Base-by-base conservation (phyloP, 2,329 filamentous ascomycete species). In the Pseudogymnoascus sp. region DNA sequence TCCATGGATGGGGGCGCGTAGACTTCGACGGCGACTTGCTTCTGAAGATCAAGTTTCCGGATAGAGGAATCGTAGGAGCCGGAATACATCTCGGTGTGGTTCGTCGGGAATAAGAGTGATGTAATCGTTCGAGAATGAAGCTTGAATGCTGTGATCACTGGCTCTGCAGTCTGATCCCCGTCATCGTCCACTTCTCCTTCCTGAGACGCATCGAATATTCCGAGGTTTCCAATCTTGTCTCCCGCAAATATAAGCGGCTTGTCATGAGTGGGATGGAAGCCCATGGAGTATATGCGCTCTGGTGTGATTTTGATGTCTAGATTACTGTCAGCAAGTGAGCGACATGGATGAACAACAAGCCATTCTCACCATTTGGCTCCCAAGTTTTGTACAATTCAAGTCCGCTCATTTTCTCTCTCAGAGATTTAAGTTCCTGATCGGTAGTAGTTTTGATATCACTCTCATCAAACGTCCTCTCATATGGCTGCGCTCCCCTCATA, bases 1-100 rank as follows among this genome's bases (percentile, higher is more conserved):
- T 84, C 79, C 0, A 82, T 78, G 65, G 89, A 87, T 0, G 80
- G 74, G 0, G 92, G 92, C 0, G 89, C 91, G 74, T 90, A 97
- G 0, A 93, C 80, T 71, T 97, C 90, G 0, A 89, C 81, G 0
- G 92, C 92, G 1, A 90, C 81, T 1, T 89, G 90, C 70, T 91
- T 92, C 36, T 85, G 82, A 0, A 99, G 79, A 71, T 99, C 93
- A 17, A 97, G 81, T 64, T 90, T 91, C 3, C 94, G 85, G 62
- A 99, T 91, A 0, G 91, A 92, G 0, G 91, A 94, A 74, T 99
- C 94, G 73, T 99, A 97, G 0, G 92, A 97, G 0, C 90, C 86
- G 0, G 92, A 91, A 70, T 88, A 96, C 0, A 99, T 80, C 0
- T 86, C 82, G 42, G 91, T 92, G 0, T 84, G 78, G 63, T 95